Evolutionary conservation across 257 asterid genomes (phyloP).

Genomic region (Avicennia marina): DNA sequence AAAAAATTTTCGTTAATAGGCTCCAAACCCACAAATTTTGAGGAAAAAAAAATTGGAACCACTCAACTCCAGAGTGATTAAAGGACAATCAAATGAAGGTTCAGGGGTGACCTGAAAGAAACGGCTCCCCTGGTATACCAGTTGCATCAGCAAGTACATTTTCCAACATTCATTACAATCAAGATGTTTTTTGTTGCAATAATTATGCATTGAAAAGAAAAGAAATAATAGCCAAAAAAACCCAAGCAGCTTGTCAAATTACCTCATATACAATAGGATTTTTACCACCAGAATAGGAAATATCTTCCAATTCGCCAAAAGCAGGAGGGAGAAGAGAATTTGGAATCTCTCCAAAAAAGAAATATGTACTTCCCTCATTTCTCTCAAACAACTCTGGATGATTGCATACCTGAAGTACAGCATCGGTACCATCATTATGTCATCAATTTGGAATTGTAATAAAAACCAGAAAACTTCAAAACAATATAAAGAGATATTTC

Average conservation of each 20-base stretch:
- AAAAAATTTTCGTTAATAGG: background rate
- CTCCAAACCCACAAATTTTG: background rate
- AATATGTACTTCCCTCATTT: constrained; percentile 90
- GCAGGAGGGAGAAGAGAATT: constrained; percentile 89
- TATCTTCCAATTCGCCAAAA: constrained; percentile 79
- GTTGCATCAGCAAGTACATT: too few relatives aligned
- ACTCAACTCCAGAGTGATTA: background rate
- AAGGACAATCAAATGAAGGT: background rate
- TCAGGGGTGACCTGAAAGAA: too few relatives aligned
- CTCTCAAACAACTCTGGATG: constrained; percentile 99
- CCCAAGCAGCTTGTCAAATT: constrained; percentile 17
- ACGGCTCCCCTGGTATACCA: too few relatives aligned
- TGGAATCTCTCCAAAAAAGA: constrained; percentile 79
- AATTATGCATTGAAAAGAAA: too few relatives aligned
- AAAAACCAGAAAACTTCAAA: constrained; percentile 5
- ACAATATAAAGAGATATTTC: too few relatives aligned
- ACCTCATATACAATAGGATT: constrained; percentile 89
- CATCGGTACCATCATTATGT: background rate
- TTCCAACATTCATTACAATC: too few relatives aligned
- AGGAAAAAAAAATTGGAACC: background rate
- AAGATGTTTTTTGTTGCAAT: too few relatives aligned
- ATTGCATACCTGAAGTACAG: constrained; percentile 75
- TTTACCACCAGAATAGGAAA: constrained; percentile 70
- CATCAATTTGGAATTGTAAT: constrained; percentile 1
- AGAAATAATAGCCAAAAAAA: constrained; percentile 2